Percentiles rank a stretch among this genome's conserved stretches.
Evolutionary conservation across 495 filamentous ascomycete genomes (phyloP).

Genomic region (Trichoderma orchidacearum): DNA sequence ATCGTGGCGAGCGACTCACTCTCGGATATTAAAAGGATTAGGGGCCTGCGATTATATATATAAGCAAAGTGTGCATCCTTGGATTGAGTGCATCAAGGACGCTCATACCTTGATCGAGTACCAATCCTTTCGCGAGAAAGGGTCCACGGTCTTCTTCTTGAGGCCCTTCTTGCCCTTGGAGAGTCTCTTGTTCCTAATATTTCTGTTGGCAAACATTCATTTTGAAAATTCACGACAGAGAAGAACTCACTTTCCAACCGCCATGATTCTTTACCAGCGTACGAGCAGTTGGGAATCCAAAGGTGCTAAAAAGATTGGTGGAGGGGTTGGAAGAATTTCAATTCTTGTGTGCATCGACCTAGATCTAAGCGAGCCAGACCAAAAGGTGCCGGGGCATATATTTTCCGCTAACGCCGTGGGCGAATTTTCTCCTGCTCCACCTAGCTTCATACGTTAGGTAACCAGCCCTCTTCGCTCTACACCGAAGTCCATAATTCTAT

Average conservation of each 20-base stretch:
- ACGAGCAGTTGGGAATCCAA: constrained; percentile 1
- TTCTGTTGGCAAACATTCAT: constrained; percentile 32
- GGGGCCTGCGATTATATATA: constrained; percentile 53
- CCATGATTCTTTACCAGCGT: constrained; percentile 49
- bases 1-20: constrained; percentile 50
- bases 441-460: too few species aligned
- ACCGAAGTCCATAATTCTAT: background rate
- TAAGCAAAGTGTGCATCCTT: constrained; percentile 8
- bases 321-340: constrained; percentile 4
- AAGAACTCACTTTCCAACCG: constrained; percentile 75
- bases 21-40: constrained; percentile 85
- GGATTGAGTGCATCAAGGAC: constrained; percentile 4
- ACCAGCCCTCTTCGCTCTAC: background rate
- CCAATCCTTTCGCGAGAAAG: constrained; percentile 97
- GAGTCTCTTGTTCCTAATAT: constrained; percentile 92
- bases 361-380: constrained; percentile 1
- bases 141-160: constrained; percentile 97
- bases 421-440: background rate
- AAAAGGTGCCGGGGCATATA: constrained; percentile 1
- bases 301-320: constrained; percentile 3
- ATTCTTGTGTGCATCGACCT: constrained; percentile 4
- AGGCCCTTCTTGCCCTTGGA: constrained; percentile 99
- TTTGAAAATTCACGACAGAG: constrained; percentile 8
- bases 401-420: background rate
- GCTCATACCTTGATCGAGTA: constrained; percentile 80